Percentiles rank a stretch among this genome's conserved stretches.
Evolutionary conservation across 371 early-diverging fungal species (phyloP).

Genomic region (Choanephora cucurbitarum): DNA sequence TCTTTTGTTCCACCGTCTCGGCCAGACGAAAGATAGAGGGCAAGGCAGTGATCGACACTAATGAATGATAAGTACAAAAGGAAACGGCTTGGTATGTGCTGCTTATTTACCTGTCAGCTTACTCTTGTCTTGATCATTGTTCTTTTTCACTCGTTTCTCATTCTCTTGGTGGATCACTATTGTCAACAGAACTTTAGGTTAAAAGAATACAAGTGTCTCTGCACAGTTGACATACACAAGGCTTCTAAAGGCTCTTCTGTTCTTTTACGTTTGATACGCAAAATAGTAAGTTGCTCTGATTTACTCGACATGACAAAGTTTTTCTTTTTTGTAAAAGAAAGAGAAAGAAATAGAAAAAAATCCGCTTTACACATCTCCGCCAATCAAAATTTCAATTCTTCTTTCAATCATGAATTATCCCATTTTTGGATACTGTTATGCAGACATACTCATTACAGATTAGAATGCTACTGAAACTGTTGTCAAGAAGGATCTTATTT

Average conservation of each 20-base stretch:
- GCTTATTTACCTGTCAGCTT: constrained; percentile 8
- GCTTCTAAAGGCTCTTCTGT: constrained; percentile 78
- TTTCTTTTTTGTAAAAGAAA: too few species aligned
- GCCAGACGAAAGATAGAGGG: constrained; percentile 64
- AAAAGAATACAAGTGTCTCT: constrained; percentile 2
- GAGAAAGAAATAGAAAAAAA: constrained; percentile 12
- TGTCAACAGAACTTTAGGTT: background rate
- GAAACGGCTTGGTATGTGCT: background rate
- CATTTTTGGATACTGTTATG: too few species aligned
- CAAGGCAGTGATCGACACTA: constrained; percentile 37
- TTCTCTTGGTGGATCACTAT: constrained; percentile 43
- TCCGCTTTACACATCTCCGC: background rate
- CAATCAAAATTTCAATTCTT: too few species aligned
- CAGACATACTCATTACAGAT: too few species aligned
- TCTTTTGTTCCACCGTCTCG: constrained; percentile 65
- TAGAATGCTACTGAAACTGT: too few species aligned
- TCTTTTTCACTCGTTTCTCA: constrained; percentile 27
- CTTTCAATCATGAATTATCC: too few species aligned
- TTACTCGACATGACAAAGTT: constrained; percentile 2
- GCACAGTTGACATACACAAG: constrained; percentile 50
- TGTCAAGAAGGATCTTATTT: too few species aligned
- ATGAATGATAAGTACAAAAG: background rate
- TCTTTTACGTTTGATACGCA: constrained; percentile 80
- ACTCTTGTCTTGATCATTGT: constrained; percentile 12
- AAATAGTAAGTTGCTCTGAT: constrained; percentile 55